phyloP scores from a whole-genome alignment of 1,139 yeast species.

The Yamadazyma diospyri region DNA sequence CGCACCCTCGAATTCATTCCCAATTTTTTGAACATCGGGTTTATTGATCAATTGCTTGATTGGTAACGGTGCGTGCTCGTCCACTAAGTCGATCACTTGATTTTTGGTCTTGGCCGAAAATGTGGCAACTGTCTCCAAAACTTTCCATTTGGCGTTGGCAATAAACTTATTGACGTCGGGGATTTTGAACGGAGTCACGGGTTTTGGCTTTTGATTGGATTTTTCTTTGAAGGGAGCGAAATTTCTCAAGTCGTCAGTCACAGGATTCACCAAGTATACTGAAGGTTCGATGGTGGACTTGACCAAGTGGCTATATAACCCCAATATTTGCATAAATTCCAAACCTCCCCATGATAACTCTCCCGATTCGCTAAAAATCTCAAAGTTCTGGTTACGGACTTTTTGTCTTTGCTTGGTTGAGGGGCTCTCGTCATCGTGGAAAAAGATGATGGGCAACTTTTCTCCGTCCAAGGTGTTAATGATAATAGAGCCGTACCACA shows the following conservation, averaged over 20 bases:
- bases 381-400: constrained; percentile 59
- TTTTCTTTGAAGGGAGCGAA: constrained; percentile 59
- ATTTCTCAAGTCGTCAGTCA: constrained; percentile 69
- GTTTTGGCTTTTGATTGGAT: constrained; percentile 11
- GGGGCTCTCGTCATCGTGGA: constrained; percentile 85
- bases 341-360: constrained; percentile 89
- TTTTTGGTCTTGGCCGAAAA: constrained; percentile 68
- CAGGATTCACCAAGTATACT: constrained; percentile 76
- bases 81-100: constrained; percentile 56
- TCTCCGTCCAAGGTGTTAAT: constrained; percentile 70
- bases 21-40: constrained; percentile 76
- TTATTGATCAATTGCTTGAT: constrained; percentile 62
- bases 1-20: constrained; percentile 92
- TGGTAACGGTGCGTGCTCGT: constrained; percentile 62
- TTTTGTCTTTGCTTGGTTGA: constrained; percentile 65
- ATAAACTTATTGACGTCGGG: constrained; percentile 48
- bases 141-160: constrained; percentile 78
- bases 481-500: constrained; percentile 89
- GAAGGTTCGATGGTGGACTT: constrained; percentile 69
- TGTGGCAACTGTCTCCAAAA: constrained; percentile 80
- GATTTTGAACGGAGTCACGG: constrained; percentile 21
- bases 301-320: constrained; percentile 56
- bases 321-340: constrained; percentile 60
- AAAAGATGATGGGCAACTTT: constrained; percentile 75
- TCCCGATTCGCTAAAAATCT: constrained; percentile 66